A percentile compares a stretch with the other conserved stretches of the same genome.
Conservation (phyloP, 108 stramenopile genomes). For the Cyclotella sp. region DNA sequence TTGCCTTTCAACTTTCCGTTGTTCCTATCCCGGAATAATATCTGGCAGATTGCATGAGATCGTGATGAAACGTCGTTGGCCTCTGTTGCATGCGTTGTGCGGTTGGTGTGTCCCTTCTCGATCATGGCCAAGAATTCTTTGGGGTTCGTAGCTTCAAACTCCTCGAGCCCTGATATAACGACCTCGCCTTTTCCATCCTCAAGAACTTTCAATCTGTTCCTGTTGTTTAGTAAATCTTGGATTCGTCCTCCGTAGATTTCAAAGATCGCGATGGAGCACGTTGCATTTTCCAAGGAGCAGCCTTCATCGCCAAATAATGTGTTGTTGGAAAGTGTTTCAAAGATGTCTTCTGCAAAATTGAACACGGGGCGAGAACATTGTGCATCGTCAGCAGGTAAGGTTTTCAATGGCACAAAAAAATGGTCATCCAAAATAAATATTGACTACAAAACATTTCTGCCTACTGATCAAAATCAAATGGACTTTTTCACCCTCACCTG, state of each 20-base stretch:
- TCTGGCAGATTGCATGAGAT: constrained; percentile 98
- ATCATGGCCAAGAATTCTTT: constrained; percentile 84
- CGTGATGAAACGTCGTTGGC: constrained; percentile 91
- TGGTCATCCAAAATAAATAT: too few species aligned
- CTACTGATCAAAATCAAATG: neutral
- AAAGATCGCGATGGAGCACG: constrained; percentile 87
- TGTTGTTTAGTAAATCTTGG: constrained; percentile 94
- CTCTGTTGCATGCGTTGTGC: constrained; percentile 98
- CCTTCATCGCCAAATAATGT: constrained; percentile 24
- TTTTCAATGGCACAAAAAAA: too few species aligned
- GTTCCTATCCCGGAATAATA: constrained; percentile 75
- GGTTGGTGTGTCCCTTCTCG: constrained; percentile 82
- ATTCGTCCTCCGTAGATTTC: constrained; percentile 98
- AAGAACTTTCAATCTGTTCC: constrained; percentile 88
- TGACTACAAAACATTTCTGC: too few species aligned
- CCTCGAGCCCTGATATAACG: constrained; percentile 87
- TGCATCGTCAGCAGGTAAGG: too few species aligned
- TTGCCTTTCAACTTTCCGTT: constrained; percentile 80
- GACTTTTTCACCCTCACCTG: neutral
- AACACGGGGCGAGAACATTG: too few species aligned
- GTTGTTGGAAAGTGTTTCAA: constrained; percentile 57
- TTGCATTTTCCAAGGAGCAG: constrained; percentile 56
- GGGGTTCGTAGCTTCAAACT: constrained; percentile 77
- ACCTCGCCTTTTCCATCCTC: constrained; percentile 99
- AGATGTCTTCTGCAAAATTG: constrained; percentile 81